Conservation (phyloP, 805 yeast species). For the Saccharomycopsis lassenensis region DNA sequence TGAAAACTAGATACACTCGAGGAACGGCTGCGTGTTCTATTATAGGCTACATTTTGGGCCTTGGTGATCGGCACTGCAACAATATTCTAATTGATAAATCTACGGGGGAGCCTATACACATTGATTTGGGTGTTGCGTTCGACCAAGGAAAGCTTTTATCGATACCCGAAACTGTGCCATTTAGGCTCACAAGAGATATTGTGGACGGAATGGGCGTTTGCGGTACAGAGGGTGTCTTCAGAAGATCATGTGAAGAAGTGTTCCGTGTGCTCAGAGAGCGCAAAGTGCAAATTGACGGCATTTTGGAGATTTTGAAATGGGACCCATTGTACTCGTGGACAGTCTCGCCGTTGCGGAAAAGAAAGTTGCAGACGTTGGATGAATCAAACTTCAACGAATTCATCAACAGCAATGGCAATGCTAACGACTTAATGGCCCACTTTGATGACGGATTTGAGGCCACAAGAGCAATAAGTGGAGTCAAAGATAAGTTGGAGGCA, state of each 20-base stretch:
- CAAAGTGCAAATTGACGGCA: constrained; percentile 60
- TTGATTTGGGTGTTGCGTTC: constrained; percentile 92
- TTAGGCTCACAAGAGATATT: constrained; percentile 79
- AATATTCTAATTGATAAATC: constrained; percentile 70
- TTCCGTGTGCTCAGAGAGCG: constrained; percentile 56
- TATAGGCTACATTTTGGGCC: constrained; percentile 78
- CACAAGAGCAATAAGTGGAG: constrained; percentile 62
- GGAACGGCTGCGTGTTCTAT: constrained; percentile 82
- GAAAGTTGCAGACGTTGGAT: constrained; percentile 33
- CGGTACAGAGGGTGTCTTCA: constrained; percentile 74
- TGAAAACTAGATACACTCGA: constrained; percentile 53
- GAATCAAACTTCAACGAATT: constrained; percentile 20
- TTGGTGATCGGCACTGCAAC: constrained; percentile 93
- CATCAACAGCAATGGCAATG: constrained; percentile 8
- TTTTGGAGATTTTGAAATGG: constrained; percentile 75
- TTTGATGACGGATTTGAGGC: constrained; percentile 56
- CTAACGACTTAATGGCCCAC: constrained; percentile 4
- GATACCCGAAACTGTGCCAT: constrained; percentile 91
- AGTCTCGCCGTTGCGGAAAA: constrained; percentile 59
- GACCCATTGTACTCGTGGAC: constrained; percentile 94
- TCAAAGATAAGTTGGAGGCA: constrained; percentile 55
- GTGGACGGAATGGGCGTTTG: constrained; percentile 88
- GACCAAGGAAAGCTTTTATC: constrained; percentile 83
- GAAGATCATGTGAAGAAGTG: constrained; percentile 62
- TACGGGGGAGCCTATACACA: constrained; percentile 92